Evolutionary conservation across 306 rosid genomes (phyloP).

Genomic region (Cucurbita ficifolia): DNA sequence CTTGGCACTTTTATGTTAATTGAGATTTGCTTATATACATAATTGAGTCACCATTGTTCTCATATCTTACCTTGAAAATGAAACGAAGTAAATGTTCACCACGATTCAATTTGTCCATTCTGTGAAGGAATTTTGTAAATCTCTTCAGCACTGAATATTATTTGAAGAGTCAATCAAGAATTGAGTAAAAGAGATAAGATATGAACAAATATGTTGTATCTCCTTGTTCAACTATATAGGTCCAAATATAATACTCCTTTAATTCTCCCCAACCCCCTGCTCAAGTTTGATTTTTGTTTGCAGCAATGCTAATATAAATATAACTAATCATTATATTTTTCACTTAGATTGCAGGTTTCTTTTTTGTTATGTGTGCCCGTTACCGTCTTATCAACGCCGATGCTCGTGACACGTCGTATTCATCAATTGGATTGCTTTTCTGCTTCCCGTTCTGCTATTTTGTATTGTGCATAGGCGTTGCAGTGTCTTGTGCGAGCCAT

Average conservation of each 20-base stretch:
- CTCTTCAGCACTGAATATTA: not conserved
- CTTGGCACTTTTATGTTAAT: not conserved
- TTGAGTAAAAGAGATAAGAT: not conserved
- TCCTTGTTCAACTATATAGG: not conserved
- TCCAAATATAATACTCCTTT: not conserved
- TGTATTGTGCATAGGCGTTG: not conserved
- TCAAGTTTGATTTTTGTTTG: not conserved
- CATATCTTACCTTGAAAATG: not conserved
- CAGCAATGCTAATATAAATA: not conserved
- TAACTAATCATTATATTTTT: not conserved
- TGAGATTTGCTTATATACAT: not conserved
- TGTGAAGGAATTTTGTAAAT: not conserved
- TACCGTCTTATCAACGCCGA: not conserved
- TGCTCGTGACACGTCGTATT: not conserved
- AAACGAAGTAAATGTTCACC: not conserved
- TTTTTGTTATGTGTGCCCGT: not conserved
- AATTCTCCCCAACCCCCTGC: not conserved
- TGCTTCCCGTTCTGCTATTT: not conserved
- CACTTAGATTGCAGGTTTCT: not conserved
- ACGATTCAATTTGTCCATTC: not conserved
- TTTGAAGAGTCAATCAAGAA: not conserved
- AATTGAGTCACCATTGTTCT: not conserved
- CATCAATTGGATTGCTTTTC: not conserved
- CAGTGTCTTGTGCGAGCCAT: not conserved
- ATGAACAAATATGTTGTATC: not conserved